A percentile compares a stretch with the other conserved stretches of the same genome.
These are phyloP conservation scores for Aspergillus floridensis DNA, from an alignment of 2,329 filamentous ascomycete species.

Conservation along the genomic window DNA sequence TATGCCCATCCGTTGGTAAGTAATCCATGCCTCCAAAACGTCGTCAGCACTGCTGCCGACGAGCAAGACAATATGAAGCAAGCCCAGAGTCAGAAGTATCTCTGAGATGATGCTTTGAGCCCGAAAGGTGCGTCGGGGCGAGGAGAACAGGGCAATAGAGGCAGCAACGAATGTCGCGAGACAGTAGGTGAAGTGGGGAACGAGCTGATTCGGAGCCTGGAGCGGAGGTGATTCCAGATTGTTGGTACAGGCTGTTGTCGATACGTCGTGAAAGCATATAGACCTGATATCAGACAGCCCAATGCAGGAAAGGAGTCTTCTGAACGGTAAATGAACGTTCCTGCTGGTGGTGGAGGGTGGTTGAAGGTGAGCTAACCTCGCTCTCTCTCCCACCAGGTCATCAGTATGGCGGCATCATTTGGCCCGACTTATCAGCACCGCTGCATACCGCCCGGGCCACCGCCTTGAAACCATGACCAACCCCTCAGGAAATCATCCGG, in stretches of 20 bases:
- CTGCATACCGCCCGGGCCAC: slow-evolving; percentile 10
- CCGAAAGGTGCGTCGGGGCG: not conserved
- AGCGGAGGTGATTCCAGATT: not conserved
- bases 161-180: not conserved
- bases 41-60: not conserved
- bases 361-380: slow-evolving; percentile 4
- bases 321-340: not conserved
- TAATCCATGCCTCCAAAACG: slow-evolving; percentile 25
- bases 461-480: slow-evolving; percentile 1
- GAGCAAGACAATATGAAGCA: not conserved
- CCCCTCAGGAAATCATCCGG: too few relatives aligned
- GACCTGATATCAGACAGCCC: not conserved
- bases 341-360: not conserved
- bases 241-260: not conserved
- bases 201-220: not conserved
- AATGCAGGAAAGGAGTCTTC: not conserved
- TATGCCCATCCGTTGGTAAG: slow-evolving; percentile 26
- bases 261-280: not conserved
- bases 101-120: not conserved
- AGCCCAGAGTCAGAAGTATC: not conserved
- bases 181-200: not conserved
- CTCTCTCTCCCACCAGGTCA: not conserved
- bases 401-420: slow-evolving; percentile 3
- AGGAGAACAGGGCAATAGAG: not conserved
- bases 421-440: slow-evolving; percentile 2